Conservation (phyloP, 2,329 filamentous ascomycete species). For the Pyrenophora seminiperda region DNA sequence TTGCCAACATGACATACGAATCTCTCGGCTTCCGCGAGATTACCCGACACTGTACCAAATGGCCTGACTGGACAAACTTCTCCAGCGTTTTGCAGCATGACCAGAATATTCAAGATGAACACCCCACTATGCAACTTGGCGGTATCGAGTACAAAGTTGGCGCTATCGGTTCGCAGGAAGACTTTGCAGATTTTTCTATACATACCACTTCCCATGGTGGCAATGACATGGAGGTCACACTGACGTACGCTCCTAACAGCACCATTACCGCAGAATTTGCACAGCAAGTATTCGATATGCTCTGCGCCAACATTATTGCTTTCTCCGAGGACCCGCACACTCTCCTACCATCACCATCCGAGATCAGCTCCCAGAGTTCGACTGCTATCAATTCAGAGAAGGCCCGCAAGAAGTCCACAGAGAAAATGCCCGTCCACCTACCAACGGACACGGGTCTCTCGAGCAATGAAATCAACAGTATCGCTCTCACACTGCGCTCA, state of each 20-base stretch:
- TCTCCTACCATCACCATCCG: constrained; percentile 33
- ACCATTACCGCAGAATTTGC: constrained; percentile 59
- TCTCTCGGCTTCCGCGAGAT: constrained; percentile 44
- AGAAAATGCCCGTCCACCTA: constrained; percentile 31
- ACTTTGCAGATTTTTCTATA: constrained; percentile 44
- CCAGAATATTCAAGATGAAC: constrained; percentile 39
- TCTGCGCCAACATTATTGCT: constrained; percentile 34
- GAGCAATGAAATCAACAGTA: constrained; percentile 27
- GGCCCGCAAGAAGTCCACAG: constrained; percentile 29
- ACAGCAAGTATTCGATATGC: constrained; percentile 54
- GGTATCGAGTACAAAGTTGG: constrained; percentile 38
- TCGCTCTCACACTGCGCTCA: constrained; percentile 33
- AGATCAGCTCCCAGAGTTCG: constrained; percentile 32
- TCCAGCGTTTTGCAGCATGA: constrained; percentile 44
- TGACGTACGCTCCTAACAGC: constrained; percentile 43
- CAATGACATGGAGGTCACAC: constrained; percentile 34
- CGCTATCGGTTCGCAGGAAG: constrained; percentile 38
- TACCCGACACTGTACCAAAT: constrained; percentile 43
- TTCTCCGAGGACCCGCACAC: constrained; percentile 39
- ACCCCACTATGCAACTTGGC: constrained; percentile 57
- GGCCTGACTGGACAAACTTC: constrained; percentile 47
- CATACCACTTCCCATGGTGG: constrained; percentile 30
- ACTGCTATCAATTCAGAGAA: constrained; percentile 31
- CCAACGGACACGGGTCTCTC: constrained; percentile 37
- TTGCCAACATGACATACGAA: constrained; percentile 46